Evolutionary conservation across 495 filamentous ascomycete species (phyloP).

Genomic region (Daldinia childiae): DNA sequence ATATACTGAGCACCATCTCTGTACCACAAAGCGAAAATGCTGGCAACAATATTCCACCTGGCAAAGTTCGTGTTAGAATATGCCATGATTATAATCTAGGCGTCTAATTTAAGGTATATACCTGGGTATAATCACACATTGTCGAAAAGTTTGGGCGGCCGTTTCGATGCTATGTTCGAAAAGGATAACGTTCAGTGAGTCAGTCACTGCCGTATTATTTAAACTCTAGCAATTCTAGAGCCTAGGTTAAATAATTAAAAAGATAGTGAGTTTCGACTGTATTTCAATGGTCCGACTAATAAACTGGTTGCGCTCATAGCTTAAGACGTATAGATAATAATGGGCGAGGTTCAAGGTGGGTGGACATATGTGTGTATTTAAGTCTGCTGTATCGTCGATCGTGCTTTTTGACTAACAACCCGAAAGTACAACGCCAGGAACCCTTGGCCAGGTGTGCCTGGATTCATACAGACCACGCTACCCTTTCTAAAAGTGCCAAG

Average conservation of each 20-base stretch:
- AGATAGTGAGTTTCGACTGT: not conserved
- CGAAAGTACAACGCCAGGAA: conserved; percentile 40
- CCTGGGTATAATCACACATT: conserved; percentile 50
- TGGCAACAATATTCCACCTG: conserved; percentile 49
- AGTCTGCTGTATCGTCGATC: conserved; percentile 40
- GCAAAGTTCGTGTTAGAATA: conserved; percentile 3
- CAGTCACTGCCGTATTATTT: not conserved
- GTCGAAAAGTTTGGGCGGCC: not conserved
- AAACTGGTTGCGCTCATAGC: conserved; percentile 7
- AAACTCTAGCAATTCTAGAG: not conserved
- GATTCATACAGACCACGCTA: conserved; percentile 40
- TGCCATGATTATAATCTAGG: not conserved
- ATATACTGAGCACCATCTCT: conserved; percentile 46
- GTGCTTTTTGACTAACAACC: conserved; percentile 29
- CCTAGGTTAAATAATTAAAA: not conserved
- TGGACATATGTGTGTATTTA: conserved; percentile 40
- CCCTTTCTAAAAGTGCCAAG: conserved; percentile 34
- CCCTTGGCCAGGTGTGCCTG: conserved; percentile 41
- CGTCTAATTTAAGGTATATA: conserved; percentile 14
- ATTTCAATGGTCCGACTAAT: not conserved
- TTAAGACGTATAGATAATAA: conserved; percentile 12
- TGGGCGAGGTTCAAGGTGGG: conserved; percentile 28
- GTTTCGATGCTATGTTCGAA: conserved; percentile 1
- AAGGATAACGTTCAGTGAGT: not conserved
- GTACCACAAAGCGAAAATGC: conserved; percentile 47